Base-by-base conservation (phyloP, 2,329 filamentous ascomycete genomes). In the Aspergillus quadricinctus region DNA sequence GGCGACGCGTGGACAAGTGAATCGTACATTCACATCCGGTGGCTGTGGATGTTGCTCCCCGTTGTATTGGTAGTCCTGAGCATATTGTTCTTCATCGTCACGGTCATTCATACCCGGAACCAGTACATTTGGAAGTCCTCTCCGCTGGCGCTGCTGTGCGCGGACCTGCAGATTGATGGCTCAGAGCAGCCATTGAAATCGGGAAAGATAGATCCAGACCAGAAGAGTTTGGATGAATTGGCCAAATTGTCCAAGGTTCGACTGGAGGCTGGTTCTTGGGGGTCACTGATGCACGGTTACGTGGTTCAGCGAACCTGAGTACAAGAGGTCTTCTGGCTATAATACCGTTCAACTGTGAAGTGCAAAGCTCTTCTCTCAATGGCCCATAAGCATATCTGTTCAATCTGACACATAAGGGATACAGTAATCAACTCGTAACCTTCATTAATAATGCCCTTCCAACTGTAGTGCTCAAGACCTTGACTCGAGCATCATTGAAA, bases 41-140 rank as follows among this genome's bases (percentile, higher is more conserved):
- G 65, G 66, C 43, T 48, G 5, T 68, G 65, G 66, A 52, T 68
- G 52, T 58, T 58, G 23, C 54, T 68, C 0, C 65, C 65, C 0
- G 56, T 58, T 23, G 51, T 19, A 1, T 46, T 68, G 43, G 57
- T 66, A 19, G 61, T 57, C 8, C 72, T 88, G 28, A 87, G 81
- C 2, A 64, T 66, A 27, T 46, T 60, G 27, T 80, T 80, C 59
- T 77, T 82, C 52, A 69, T 73, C 64, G 82, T 80, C 8, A 87
- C 64, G 1, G 55, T 68, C 3, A 25, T 63, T 6, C 61, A 66
- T 41, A 68, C 65, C 10, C 48, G 61, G 1, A 60, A 65, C 28
- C 64, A 66, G 31, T 65, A 63, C 35, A 66, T 68, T 35, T 68
- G 64, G 65, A 68, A 68, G 48, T 65, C 62, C 0, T 65, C 62